Evolutionary conservation across 306 rosid genomes (phyloP).

Genomic region (Vigna mungo): DNA sequence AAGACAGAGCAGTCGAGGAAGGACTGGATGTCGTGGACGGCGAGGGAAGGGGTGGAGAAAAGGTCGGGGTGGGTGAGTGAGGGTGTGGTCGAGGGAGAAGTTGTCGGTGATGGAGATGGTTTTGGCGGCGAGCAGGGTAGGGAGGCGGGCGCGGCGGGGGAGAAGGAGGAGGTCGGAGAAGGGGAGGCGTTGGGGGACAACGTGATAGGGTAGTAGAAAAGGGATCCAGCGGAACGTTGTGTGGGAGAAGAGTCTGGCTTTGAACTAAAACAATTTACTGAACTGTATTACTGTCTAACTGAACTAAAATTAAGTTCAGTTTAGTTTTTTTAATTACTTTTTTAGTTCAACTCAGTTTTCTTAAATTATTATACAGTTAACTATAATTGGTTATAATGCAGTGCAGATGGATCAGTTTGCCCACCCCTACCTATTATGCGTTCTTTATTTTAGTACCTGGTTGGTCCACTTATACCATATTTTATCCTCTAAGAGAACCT

Average conservation of each 20-base stretch:
- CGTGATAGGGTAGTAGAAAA: conserved; percentile 65
- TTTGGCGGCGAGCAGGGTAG: conserved; percentile 71
- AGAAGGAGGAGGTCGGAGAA: conserved; percentile 73
- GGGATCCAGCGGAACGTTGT: conserved; percentile 41
- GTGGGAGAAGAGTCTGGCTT: conserved; percentile 74
- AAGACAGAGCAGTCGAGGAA: conserved; percentile 64
- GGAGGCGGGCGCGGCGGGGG: conserved; percentile 56
- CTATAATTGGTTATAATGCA: too few species aligned
- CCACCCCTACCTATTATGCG: too few species aligned
- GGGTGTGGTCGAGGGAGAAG: conserved; percentile 43
- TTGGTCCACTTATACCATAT: too few species aligned
- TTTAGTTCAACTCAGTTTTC: too few species aligned
- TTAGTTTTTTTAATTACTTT: too few species aligned
- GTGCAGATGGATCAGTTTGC: too few species aligned
- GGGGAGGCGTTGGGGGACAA: conserved; percentile 72
- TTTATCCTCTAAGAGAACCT: too few species aligned
- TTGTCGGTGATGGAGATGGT: conserved; percentile 60
- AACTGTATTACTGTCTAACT: too few species aligned
- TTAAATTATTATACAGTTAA: too few species aligned
- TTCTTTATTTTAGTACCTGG: too few species aligned
- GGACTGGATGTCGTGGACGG: conserved; percentile 58
- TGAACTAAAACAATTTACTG: too few species aligned
- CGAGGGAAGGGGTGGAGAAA: conserved; percentile 50
- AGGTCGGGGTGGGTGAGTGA: conserved; percentile 59
- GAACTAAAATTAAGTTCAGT: too few species aligned